phyloP scores from a whole-genome alignment of 495 filamentous ascomycete genomes.

The Trichoderma virens region DNA sequence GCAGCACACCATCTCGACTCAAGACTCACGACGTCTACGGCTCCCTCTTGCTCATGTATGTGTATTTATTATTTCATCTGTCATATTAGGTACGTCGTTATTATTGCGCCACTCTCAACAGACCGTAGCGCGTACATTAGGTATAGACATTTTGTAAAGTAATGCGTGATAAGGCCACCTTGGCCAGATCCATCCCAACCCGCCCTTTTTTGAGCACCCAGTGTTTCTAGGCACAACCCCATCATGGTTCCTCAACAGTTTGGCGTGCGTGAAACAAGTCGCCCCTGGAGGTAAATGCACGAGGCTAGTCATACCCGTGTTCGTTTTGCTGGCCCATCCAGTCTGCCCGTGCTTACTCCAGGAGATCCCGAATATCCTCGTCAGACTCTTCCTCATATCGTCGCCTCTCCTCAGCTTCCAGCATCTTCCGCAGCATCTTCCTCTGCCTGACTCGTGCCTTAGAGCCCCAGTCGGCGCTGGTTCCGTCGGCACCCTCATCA shows the following conservation, averaged over 20 bases:
- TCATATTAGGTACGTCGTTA: not conserved
- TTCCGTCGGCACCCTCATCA: constrained; percentile 41
- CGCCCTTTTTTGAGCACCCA: not conserved
- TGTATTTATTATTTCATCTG: not conserved
- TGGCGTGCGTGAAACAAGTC: not conserved
- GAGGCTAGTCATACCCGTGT: not conserved
- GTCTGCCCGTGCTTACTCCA: constrained; percentile 41
- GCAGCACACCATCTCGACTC: too few species aligned
- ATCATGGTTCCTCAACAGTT: not conserved
- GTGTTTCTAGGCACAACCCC: not conserved
- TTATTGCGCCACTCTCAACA: not conserved
- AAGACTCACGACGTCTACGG: too few species aligned
- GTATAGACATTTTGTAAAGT: not conserved
- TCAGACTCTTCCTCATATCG: constrained; percentile 40
- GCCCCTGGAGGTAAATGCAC: not conserved
- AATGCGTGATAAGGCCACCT: not conserved
- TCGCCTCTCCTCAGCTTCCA: constrained; percentile 43
- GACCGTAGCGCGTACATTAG: not conserved
- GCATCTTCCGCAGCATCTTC: constrained; percentile 48
- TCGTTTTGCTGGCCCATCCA: not conserved
- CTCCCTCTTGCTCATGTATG: too few species aligned
- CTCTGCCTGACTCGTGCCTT: constrained; percentile 57
- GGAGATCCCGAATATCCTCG: constrained; percentile 60
- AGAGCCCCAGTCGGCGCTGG: constrained; percentile 44
- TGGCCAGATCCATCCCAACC: constrained; percentile 5